These are phyloP conservation scores for Serendipita sp. DNA, from an alignment of 1,284 basidiomycete genomes.

Conservation along the genomic window DNA sequence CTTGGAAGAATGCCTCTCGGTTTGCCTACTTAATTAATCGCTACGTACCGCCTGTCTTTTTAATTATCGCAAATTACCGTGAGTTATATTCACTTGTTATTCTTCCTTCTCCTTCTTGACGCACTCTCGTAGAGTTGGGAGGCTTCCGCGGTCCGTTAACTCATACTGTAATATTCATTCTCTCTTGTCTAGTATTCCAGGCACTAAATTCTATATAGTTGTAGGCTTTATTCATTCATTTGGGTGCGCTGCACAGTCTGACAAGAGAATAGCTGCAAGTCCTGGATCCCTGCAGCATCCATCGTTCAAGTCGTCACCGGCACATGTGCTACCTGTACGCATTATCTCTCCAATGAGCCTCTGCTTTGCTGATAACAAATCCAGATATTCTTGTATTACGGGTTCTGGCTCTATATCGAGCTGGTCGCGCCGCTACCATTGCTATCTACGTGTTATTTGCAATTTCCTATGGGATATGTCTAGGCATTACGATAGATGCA, in stretches of 20 bases:
- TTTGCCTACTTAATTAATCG: not conserved
- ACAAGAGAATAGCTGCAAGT: not conserved
- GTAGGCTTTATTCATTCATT: not conserved
- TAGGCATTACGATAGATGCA: not conserved
- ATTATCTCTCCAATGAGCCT: not conserved
- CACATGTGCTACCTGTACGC: not conserved
- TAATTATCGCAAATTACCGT: not conserved
- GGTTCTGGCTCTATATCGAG: not conserved
- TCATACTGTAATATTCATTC: not conserved
- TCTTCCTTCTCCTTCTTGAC: not conserved
- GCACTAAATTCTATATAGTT: not conserved
- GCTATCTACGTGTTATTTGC: not conserved
- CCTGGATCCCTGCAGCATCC: not conserved
- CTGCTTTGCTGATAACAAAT: not conserved
- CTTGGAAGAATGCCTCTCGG: not conserved
- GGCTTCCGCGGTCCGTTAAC: not conserved
- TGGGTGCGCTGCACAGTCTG: too few relatives aligned
- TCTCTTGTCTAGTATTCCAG: not conserved
- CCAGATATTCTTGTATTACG: not conserved
- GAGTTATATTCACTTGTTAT: not conserved
- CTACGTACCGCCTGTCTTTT: not conserved
- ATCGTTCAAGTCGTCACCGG: not conserved
- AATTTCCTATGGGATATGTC: not conserved
- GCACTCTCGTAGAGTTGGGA: not conserved
- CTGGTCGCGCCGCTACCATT: not conserved